These are phyloP conservation scores for Sporopachydermia lactativora DNA, from an alignment of 805 yeast species.

Conservation along the genomic window DNA sequence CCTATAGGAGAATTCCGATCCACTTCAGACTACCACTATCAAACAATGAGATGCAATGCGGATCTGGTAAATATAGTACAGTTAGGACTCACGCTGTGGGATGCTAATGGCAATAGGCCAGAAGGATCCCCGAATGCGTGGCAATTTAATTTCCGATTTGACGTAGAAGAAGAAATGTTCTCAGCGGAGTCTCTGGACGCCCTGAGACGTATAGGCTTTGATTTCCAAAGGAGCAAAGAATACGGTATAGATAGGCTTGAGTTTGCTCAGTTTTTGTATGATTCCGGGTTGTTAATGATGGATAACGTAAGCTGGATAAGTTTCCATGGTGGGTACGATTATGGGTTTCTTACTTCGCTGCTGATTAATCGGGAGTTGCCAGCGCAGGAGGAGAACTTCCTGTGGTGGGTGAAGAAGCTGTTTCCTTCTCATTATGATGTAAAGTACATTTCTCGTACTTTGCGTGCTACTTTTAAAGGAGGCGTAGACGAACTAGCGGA, in stretches of 20 bases:
- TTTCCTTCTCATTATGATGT: conserved; percentile 81
- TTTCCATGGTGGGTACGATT: conserved; percentile 88
- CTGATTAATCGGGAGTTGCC: conserved; percentile 71
- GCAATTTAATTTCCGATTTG: conserved; percentile 90
- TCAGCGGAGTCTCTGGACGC: conserved; percentile 74
- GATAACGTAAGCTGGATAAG: conserved; percentile 72
- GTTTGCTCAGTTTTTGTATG: conserved; percentile 74
- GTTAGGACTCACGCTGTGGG: conserved; percentile 66
- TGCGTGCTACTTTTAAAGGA: conserved; percentile 22
- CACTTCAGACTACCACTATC: conserved; percentile 88
- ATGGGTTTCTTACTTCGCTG: conserved; percentile 75
- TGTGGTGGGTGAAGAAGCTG: conserved; percentile 50
- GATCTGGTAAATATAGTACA: conserved; percentile 81
- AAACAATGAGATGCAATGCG: conserved; percentile 82
- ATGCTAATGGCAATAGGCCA: conserved; percentile 54
- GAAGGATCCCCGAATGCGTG: conserved; percentile 66
- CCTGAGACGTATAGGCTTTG: conserved; percentile 69
- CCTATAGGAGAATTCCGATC: conserved; percentile 90
- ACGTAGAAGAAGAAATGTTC: conserved; percentile 63
- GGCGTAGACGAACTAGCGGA: conserved; percentile 26
- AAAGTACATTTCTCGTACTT: conserved; percentile 32
- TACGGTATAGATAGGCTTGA: conserved; percentile 68
- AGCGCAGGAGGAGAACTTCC: conserved; percentile 61
- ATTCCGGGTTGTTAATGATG: conserved; percentile 74
- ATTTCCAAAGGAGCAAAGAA: conserved; percentile 57